These are phyloP conservation scores for Monosporascus sp. DNA, from an alignment of 2,329 filamentous ascomycete species.

Conservation along the genomic window DNA sequence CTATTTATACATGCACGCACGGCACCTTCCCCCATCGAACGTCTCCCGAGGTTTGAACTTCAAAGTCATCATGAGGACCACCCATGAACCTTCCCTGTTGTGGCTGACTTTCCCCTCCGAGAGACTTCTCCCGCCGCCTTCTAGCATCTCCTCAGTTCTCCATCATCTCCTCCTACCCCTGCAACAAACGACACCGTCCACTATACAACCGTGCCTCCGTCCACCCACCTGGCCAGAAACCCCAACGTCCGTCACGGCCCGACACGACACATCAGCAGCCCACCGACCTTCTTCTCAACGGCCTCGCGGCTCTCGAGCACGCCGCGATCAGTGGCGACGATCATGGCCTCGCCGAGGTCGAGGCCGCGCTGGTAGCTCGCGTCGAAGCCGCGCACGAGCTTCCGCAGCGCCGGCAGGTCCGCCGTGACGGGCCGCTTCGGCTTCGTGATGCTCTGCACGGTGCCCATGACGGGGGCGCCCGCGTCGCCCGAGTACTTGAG, in stretches of 20 bases:
- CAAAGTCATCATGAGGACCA: too few species aligned
- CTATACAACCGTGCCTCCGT: too few species aligned
- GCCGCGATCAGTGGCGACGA: conserved; percentile 70
- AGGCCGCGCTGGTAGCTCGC: conserved; percentile 59
- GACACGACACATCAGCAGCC: conserved; percentile 69
- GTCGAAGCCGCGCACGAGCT: conserved; percentile 63
- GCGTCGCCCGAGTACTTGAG: conserved; percentile 80
- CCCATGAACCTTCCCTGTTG: too few species aligned
- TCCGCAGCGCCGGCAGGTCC: conserved; percentile 54
- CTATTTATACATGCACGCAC: too few species aligned
- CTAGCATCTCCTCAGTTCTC: too few species aligned
- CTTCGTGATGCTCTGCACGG: conserved; percentile 63
- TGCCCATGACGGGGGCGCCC: conserved; percentile 63
- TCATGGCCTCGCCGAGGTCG: conserved; percentile 76
- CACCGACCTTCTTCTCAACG: conserved; percentile 73
- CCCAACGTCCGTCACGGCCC: conserved; percentile 11
- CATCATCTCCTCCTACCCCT: too few species aligned
- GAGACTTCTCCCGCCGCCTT: too few species aligned
- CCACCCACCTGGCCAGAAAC: neutral
- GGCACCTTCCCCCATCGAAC: too few species aligned
- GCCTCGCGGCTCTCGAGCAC: conserved; percentile 80
- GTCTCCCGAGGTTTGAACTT: too few species aligned
- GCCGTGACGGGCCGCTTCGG: conserved; percentile 68
- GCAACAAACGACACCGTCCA: too few species aligned
- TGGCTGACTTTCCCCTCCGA: too few species aligned